Conservation (phyloP, 2,329 filamentous ascomycete species). For the Venturia nashicola region DNA sequence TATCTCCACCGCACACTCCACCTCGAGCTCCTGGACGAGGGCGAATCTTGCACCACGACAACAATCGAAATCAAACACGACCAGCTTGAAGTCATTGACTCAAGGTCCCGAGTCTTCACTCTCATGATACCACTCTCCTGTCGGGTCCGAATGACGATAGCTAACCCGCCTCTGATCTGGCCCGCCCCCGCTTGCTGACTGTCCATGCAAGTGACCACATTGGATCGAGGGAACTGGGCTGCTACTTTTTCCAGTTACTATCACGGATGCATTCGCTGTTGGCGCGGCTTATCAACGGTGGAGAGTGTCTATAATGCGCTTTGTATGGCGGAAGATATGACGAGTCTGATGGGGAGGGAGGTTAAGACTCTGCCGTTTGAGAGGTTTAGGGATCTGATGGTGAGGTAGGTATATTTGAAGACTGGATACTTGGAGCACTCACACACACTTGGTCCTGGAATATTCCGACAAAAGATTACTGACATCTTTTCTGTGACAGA, state of each 20-base stretch:
- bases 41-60: no score
- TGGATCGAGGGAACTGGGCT: no score
- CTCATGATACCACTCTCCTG: background rate
- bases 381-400: conserved; percentile 25
- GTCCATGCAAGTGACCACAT: background rate
- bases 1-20: no score
- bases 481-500: no score
- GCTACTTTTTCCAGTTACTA: no score
- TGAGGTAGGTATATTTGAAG: conserved; percentile 9
- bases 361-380: conserved; percentile 22
- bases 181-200: background rate
- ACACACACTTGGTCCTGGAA: no score
- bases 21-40: no score
- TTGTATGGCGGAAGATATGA: conserved; percentile 48
- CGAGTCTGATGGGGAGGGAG: conserved; percentile 37
- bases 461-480: no score
- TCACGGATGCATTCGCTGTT: no score
- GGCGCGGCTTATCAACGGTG: no score
- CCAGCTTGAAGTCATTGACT: background rate
- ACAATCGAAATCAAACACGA: background rate
- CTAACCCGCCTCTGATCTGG: background rate
- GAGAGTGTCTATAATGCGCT: conserved; percentile 54
- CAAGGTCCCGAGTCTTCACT: background rate
- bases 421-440: background rate
- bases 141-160: background rate